phyloP scores from a whole-genome alignment of 2,329 filamentous ascomycete species.

The Colletotrichum lentis region DNA sequence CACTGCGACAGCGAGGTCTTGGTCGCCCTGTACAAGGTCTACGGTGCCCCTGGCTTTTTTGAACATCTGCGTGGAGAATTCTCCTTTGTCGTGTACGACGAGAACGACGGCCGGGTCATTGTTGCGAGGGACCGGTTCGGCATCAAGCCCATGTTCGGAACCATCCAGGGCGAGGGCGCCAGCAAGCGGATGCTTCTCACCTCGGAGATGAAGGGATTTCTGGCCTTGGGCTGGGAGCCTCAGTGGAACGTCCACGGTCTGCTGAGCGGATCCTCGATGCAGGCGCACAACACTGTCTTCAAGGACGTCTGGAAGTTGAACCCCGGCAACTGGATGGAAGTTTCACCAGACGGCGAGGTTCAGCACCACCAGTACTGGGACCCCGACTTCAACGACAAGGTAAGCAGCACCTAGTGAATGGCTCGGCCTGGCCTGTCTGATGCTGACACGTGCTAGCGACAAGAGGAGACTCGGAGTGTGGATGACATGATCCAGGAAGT shows the following conservation, averaged over 20 bases:
- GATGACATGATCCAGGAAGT: conserved; percentile 62
- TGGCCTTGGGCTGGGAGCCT: conserved; percentile 59
- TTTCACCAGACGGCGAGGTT: conserved; percentile 47
- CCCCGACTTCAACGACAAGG: conserved; percentile 61
- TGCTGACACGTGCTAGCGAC: conserved; percentile 38
- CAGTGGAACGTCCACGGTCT: conserved; percentile 62
- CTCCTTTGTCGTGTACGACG: conserved; percentile 60
- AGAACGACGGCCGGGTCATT: conserved; percentile 52
- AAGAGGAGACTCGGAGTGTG: conserved; percentile 53
- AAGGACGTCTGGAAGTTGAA: conserved; percentile 55
- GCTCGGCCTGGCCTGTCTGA: too few relatives aligned
- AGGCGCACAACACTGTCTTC: conserved; percentile 59
- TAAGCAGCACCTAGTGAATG: conserved; percentile 37
- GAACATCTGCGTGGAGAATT: conserved; percentile 63
- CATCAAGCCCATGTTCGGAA: conserved; percentile 66
- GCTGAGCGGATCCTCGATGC: conserved; percentile 53
- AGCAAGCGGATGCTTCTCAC: conserved; percentile 55
- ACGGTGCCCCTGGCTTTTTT: conserved; percentile 51
- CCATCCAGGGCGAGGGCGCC: conserved; percentile 43
- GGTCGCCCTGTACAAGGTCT: conserved; percentile 59
- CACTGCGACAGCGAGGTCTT: conserved; percentile 61
- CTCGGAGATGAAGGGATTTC: conserved; percentile 63
- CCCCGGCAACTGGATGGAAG: conserved; percentile 55
- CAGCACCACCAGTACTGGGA: conserved; percentile 61
- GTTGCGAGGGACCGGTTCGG: conserved; percentile 63